Evolutionary conservation across 2,329 filamentous ascomycete genomes (phyloP).

Genomic region (Alternaria conjuncta): DNA sequence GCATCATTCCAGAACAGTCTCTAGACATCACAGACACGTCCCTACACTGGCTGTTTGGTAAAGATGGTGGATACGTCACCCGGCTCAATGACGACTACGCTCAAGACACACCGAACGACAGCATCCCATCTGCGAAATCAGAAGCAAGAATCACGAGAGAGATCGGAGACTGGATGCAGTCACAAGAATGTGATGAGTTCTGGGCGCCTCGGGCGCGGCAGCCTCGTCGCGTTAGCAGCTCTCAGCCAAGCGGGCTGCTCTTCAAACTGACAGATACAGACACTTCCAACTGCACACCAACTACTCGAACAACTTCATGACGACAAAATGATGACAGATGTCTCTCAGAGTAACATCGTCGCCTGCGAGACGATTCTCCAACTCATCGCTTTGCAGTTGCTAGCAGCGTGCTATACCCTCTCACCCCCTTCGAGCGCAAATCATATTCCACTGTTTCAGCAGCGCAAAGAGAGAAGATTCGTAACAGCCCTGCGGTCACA

Average conservation of each 20-base stretch:
- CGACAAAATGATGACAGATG: background rate
- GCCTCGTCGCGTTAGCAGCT: slow-evolving; percentile 7
- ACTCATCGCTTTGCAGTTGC: slow-evolving; percentile 29
- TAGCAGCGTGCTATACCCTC: slow-evolving; percentile 34
- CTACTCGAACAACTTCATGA: slow-evolving; percentile 7
- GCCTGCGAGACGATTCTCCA: slow-evolving; percentile 21
- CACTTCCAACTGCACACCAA: slow-evolving; percentile 4
- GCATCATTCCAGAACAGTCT: slow-evolving; percentile 10
- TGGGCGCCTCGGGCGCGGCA: slow-evolving; percentile 15
- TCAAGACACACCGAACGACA: background rate
- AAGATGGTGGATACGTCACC: slow-evolving; percentile 5
- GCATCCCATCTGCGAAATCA: background rate
- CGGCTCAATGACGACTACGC: background rate
- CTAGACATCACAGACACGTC: slow-evolving; percentile 2
- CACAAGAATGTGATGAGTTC: slow-evolving; percentile 19
- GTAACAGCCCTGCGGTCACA: slow-evolving; percentile 28
- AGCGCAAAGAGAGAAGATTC: slow-evolving; percentile 3
- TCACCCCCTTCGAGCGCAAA: slow-evolving; percentile 16
- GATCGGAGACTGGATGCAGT: slow-evolving; percentile 26
- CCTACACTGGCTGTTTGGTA: slow-evolving; percentile 11
- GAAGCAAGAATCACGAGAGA: slow-evolving; percentile 23
- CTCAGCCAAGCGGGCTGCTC: background rate
- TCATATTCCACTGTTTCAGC: slow-evolving; percentile 17
- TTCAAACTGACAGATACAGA: slow-evolving; percentile 9
- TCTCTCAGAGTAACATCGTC: background rate